Evolutionary conservation across 164 flowering plant genomes (phyloP), one percentile per base, ranked within the genome.

Genomic region (Berberis thunbergii): DNA sequence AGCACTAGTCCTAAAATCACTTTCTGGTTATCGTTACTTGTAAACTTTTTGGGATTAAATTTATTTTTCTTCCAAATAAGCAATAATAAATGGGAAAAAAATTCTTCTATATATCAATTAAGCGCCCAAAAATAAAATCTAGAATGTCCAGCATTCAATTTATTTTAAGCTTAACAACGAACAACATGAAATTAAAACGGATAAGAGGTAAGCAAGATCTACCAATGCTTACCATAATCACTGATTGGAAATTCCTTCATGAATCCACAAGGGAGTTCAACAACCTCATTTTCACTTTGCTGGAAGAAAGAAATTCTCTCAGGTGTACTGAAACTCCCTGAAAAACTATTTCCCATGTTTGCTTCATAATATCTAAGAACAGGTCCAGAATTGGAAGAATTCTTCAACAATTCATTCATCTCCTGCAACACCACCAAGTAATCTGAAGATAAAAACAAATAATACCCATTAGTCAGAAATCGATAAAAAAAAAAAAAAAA

Each of bases 191-290:
- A 26, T 26, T 26, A 26, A 26, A 26, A 26, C 26, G 26, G 26
- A 26, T 26, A 26, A 26, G 26, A 26, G 26, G 26, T 26, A 26
- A 26, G 0, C 26, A 26, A 26, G 26, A 26, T 26, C 26, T 26
- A 26, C 26, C 26, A 58, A 41, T 59, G 67, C 87, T 70, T 58
- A 86, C 98, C 95, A 55, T 81, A 66, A 64, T 78, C 49, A 65
- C 76, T 74, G 41, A 88, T 67, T 0, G 89, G 92, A 63, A 88
- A 86, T 39, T 74, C 70, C 69, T 79, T 86, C 60, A 87, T 75
- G 74, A 94, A 88, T 57, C 97, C 98, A 70, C 98, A 91, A 11
- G 97, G 96, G 56, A 94, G 67, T 61, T 75, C 75, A 11, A 57
- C 44, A 1, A 46, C 62, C 4, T 45, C 60, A 67, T 26, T 26